These are phyloP conservation scores for Hevea brasiliensis DNA, from an alignment of 345 rosid genomes.

Conservation along the genomic window DNA sequence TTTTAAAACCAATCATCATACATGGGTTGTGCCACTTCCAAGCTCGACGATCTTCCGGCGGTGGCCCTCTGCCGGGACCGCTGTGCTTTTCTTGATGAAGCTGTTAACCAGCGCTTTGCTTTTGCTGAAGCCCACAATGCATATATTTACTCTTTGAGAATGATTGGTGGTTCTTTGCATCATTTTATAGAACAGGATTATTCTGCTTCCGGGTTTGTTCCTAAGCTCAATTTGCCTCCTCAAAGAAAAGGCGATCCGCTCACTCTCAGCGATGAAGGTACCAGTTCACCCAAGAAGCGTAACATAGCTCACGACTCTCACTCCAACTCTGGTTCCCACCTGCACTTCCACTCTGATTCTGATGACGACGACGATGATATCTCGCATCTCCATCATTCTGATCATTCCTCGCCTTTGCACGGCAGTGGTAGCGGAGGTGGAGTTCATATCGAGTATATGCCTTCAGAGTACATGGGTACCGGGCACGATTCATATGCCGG, in stretches of 20 bases:
- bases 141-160: slow-evolving; percentile 53
- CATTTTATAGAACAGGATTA: slow-evolving; percentile 43
- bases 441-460: slow-evolving; percentile 20
- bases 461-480: slow-evolving; percentile 29
- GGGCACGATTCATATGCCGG: slow-evolving; percentile 32
- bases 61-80: slow-evolving; percentile 88
- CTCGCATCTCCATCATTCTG: slow-evolving; percentile 42
- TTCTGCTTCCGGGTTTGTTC: slow-evolving; percentile 30
- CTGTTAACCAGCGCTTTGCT: slow-evolving; percentile 65
- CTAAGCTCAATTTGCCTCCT: slow-evolving; percentile 54
- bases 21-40: slow-evolving; percentile 82
- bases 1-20: not conserved
- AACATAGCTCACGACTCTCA: slow-evolving; percentile 28
- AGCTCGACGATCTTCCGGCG: slow-evolving; percentile 92
- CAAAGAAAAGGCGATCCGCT: slow-evolving; percentile 41
- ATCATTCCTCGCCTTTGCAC: slow-evolving; percentile 57
- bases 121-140: slow-evolving; percentile 75
- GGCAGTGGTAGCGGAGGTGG: slow-evolving; percentile 10
- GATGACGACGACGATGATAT: slow-evolving; percentile 43
- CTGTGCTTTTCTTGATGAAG: slow-evolving; percentile 63
- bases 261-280: not conserved
- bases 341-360: slow-evolving; percentile 48
- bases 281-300: slow-evolving; percentile 17
- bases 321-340: slow-evolving; percentile 68
- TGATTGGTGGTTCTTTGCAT: slow-evolving; percentile 54